Evolutionary conservation across 2,329 filamentous ascomycete genomes (phyloP).

Genomic region (Pleoardoris graminearum): DNA sequence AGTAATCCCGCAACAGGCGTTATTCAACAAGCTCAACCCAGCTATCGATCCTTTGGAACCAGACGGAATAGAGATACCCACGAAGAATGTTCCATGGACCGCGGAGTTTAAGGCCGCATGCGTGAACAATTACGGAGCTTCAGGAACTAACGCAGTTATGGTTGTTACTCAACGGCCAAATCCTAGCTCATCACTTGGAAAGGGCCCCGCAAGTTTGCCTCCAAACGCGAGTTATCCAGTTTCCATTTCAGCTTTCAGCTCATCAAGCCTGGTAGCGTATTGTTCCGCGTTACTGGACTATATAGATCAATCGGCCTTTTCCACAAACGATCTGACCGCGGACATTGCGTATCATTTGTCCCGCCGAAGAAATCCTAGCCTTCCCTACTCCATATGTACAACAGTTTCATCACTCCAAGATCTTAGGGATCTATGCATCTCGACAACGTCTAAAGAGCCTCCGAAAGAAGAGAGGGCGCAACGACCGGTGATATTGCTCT

Average conservation of each 20-base stretch:
- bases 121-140: conserved; percentile 36
- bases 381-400: too few relatives aligned
- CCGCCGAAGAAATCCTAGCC: too few relatives aligned
- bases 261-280: too few relatives aligned
- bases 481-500: too few relatives aligned
- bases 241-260: not conserved
- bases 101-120: conserved; percentile 24
- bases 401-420: too few relatives aligned
- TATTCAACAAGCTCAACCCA: conserved; percentile 21
- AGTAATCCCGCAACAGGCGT: conserved; percentile 18
- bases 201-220: not conserved
- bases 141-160: not conserved
- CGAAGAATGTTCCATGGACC: conserved; percentile 7
- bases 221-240: conserved; percentile 10
- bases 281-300: too few relatives aligned
- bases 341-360: too few relatives aligned
- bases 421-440: too few relatives aligned
- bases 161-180: not conserved
- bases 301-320: not conserved
- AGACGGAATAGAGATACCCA: conserved; percentile 18
- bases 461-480: too few relatives aligned
- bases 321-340: too few relatives aligned
- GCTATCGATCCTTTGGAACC: conserved; percentile 15
- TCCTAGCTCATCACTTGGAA: too few relatives aligned
- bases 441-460: too few relatives aligned